Conservation (phyloP, 176 grass and related monocot genomes). For the Phoenix dactylifera region DNA sequence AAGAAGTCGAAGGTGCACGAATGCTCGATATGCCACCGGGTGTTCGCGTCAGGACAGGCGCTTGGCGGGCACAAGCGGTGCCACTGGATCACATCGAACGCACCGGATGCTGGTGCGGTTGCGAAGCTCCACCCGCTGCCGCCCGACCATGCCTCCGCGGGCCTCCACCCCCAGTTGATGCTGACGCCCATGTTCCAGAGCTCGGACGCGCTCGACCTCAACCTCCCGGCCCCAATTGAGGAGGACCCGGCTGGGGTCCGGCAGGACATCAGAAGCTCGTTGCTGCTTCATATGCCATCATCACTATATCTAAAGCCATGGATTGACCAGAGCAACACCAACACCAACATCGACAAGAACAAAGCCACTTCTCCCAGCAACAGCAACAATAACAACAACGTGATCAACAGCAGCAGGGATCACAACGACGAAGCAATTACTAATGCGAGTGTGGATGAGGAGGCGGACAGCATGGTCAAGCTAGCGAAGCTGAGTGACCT, state of each 20-base stretch:
- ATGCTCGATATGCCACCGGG: not conserved
- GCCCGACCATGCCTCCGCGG: constrained; percentile 17
- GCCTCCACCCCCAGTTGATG: constrained; percentile 15
- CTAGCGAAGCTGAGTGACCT: constrained; percentile 49
- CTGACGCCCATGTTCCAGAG: constrained; percentile 35
- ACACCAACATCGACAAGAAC: constrained; percentile 15
- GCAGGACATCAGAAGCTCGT: constrained; percentile 21
- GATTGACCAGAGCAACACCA: constrained; percentile 4
- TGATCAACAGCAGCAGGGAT: not conserved
- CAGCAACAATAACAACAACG: not conserved
- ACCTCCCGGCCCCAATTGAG: constrained; percentile 6
- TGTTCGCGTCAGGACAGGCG: not conserved
- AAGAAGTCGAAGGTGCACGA: constrained; percentile 52
- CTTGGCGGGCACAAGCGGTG: not conserved
- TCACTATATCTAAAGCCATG: constrained; percentile 19
- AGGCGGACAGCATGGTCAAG: constrained; percentile 53
- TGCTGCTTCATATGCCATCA: constrained; percentile 19
- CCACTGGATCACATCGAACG: constrained; percentile 39
- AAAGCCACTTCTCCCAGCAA: not conserved
- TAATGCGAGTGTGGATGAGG: constrained; percentile 28
- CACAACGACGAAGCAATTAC: not conserved
- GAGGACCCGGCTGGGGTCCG: constrained; percentile 23
- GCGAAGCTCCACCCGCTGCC: constrained; percentile 22
- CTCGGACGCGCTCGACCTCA: constrained; percentile 39
- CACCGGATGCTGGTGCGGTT: constrained; percentile 13